phyloP scores from a whole-genome alignment of 352 stramenopile species.

The Globisporangium nagaii region DNA sequence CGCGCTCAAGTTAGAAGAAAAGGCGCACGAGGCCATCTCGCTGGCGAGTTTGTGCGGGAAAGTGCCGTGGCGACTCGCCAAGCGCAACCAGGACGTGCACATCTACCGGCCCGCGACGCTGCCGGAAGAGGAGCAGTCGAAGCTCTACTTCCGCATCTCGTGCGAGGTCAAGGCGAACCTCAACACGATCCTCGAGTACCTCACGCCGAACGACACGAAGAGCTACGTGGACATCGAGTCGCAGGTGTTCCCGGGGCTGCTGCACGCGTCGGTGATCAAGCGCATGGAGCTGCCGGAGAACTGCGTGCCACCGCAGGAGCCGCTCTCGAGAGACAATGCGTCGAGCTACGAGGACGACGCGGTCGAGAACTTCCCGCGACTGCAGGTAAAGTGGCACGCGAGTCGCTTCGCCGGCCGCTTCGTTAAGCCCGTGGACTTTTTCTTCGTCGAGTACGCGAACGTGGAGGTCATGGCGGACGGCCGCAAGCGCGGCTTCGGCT shows the following conservation, averaged over 20 bases:
- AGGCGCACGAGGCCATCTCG: slow-evolving; percentile 61
- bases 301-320: slow-evolving; percentile 8
- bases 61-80: slow-evolving; percentile 59
- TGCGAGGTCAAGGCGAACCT: slow-evolving; percentile 80
- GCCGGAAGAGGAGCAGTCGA: slow-evolving; percentile 35
- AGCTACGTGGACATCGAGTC: slow-evolving; percentile 80
- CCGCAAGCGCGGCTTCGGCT: slow-evolving; percentile 63
- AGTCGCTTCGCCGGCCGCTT: slow-evolving; percentile 77
- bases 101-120: slow-evolving; percentile 56
- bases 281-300: slow-evolving; percentile 58
- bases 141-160: slow-evolving; percentile 80
- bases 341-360: slow-evolving; percentile 40
- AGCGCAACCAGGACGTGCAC: slow-evolving; percentile 79
- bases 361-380: slow-evolving; percentile 45
- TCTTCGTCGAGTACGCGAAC: slow-evolving; percentile 85
- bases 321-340: slow-evolving; percentile 28
- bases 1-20: slow-evolving; percentile 62
- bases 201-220: slow-evolving; percentile 58
- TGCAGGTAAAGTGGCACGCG: slow-evolving; percentile 85
- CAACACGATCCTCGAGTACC: slow-evolving; percentile 75
- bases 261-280: slow-evolving; percentile 78
- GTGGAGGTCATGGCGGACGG: slow-evolving; percentile 64
- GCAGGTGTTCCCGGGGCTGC: slow-evolving; percentile 70
- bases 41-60: slow-evolving; percentile 51
- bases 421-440: slow-evolving; percentile 81